Evolutionary conservation across 352 stramenopile species (phyloP).

Genomic region (Phytophthora multivora): DNA sequence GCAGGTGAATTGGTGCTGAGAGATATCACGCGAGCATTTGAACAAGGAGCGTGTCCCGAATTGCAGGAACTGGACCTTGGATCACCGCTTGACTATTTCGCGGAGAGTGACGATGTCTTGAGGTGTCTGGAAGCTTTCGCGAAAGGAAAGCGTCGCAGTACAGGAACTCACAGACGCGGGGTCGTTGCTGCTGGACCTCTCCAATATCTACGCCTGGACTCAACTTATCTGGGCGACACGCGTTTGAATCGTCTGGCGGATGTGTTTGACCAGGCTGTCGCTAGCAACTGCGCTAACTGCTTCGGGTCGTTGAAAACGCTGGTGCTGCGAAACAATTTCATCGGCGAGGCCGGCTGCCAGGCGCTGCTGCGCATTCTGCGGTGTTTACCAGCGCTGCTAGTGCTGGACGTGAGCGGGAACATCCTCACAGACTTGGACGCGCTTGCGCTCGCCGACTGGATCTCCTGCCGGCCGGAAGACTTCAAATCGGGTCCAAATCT

Average conservation of each 20-base stretch:
- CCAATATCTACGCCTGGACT: slow-evolving; percentile 48
- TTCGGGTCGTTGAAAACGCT: slow-evolving; percentile 48
- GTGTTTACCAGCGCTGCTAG: slow-evolving; percentile 25
- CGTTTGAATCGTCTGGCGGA: slow-evolving; percentile 41
- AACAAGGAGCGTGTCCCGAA: slow-evolving; percentile 35
- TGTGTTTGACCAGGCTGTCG: slow-evolving; percentile 26
- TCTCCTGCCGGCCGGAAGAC: background rate
- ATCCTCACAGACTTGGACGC: slow-evolving; percentile 64
- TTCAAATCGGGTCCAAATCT: slow-evolving; percentile 5
- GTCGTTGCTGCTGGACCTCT: slow-evolving; percentile 10
- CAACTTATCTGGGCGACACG: slow-evolving; percentile 58
- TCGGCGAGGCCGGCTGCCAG: slow-evolving; percentile 49
- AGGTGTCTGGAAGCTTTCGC: slow-evolving; percentile 46
- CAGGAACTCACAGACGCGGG: background rate
- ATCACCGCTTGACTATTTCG: slow-evolving; percentile 61
- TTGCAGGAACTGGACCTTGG: slow-evolving; percentile 44
- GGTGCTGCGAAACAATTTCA: slow-evolving; percentile 62
- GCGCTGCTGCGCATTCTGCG: slow-evolving; percentile 39
- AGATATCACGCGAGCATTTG: slow-evolving; percentile 33
- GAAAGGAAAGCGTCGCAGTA: background rate
- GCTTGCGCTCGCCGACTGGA: slow-evolving; percentile 34
- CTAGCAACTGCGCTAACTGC: slow-evolving; percentile 10
- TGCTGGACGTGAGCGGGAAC: slow-evolving; percentile 53
- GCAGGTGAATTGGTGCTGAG: slow-evolving; percentile 23
- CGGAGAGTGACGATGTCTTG: slow-evolving; percentile 54